phyloP scores from a whole-genome alignment of 2,329 filamentous ascomycete genomes.

The Fusarium xyrophilum region DNA sequence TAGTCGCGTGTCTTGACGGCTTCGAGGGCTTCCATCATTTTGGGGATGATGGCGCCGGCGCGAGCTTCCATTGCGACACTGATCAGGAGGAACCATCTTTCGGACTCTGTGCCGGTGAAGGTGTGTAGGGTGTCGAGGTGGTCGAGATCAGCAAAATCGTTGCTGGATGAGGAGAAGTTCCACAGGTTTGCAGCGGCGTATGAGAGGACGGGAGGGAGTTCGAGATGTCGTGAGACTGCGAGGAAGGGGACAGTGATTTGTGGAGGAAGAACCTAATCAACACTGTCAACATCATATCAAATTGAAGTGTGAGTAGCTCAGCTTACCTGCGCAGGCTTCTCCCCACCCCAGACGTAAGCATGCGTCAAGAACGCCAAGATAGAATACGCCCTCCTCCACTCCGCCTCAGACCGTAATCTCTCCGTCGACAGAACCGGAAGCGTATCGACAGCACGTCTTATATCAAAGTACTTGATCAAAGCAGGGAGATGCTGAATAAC shows the following conservation, averaged over 20 bases:
- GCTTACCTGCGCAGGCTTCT: constrained; percentile 72
- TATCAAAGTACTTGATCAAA: constrained; percentile 64
- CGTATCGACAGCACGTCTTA: constrained; percentile 68
- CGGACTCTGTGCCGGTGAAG: constrained; percentile 86
- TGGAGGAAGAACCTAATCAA: constrained; percentile 68
- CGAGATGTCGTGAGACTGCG: constrained; percentile 72
- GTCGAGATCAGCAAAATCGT: constrained; percentile 69
- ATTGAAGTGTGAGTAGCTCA: fast-evolving
- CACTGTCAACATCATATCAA: constrained; percentile 21
- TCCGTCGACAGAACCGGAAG: constrained; percentile 75
- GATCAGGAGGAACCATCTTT: constrained; percentile 93
- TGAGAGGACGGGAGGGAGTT: constrained; percentile 87
- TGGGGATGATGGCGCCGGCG: constrained; percentile 75
- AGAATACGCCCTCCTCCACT: constrained; percentile 84
- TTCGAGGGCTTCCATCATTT: constrained; percentile 78
- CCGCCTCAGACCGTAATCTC: constrained; percentile 66
- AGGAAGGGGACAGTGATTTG: constrained; percentile 80
- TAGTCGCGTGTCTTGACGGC: constrained; percentile 69
- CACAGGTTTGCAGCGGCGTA: constrained; percentile 87
- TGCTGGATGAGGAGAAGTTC: constrained; percentile 74
- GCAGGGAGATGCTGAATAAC: constrained; percentile 71
- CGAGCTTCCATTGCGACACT: constrained; percentile 89
- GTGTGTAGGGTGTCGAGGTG: constrained; percentile 77
- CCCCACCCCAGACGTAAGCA: constrained; percentile 88
- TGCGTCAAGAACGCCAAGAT: constrained; percentile 82